These are phyloP conservation scores for Phytophthora europaea DNA, from an alignment of 352 stramenopile species.

Conservation along the genomic window DNA sequence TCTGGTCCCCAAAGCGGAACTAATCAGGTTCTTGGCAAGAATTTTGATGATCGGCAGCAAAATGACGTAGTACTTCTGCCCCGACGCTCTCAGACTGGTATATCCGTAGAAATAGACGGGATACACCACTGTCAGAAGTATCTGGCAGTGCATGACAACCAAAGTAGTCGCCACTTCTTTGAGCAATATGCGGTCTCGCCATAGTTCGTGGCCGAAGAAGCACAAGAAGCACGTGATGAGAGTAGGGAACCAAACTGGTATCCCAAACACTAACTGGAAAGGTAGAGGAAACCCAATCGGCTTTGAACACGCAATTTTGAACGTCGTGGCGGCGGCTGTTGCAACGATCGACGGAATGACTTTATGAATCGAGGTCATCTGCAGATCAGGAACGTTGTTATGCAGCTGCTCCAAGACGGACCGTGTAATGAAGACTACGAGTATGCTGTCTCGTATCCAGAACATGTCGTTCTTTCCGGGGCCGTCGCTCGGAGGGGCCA, in stretches of 20 bases:
- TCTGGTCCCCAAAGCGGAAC: background rate
- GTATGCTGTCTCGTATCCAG: background rate
- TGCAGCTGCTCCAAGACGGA: background rate
- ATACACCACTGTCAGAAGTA: background rate
- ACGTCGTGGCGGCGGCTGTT: background rate
- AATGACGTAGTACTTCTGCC: background rate
- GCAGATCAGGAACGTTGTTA: background rate
- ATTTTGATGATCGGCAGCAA: background rate
- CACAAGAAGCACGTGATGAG: background rate
- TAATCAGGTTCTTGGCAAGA: background rate
- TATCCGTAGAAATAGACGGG: constrained; percentile 1
- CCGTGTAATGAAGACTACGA: background rate
- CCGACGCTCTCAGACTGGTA: background rate
- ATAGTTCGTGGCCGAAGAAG: background rate
- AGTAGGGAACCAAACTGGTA: background rate
- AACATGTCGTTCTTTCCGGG: background rate
- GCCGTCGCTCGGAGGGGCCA: background rate
- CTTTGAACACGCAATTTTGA: background rate
- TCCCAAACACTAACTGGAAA: constrained; percentile 5
- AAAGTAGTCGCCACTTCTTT: background rate
- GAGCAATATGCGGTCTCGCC: background rate
- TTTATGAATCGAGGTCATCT: background rate
- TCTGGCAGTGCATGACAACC: constrained; percentile 1
- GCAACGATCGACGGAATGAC: background rate
- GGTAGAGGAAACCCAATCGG: background rate